Base-by-base conservation (phyloP, 768 basidiomycete genomes). In the Leccinum barrowsii region DNA sequence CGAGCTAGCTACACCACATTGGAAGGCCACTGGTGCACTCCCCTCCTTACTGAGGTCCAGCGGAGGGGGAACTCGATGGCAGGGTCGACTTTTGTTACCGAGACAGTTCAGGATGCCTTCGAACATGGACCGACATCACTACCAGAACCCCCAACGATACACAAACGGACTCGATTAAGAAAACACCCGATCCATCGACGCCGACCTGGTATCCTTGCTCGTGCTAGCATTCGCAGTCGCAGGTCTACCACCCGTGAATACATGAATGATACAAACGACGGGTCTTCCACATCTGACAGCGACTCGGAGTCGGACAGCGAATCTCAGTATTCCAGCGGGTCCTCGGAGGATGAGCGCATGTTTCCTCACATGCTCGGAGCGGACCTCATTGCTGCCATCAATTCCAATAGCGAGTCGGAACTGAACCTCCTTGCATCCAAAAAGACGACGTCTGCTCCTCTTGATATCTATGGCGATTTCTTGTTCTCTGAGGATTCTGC, bases 351-450 rank as follows among this genome's bases (percentile, higher is more conserved):
- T 34, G 65, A 60, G 56, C 52, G 21, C 30, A 60, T 69, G 50
- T 61, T 69, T 15, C 68, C 68, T 46, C 62, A 58, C 22, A 69
- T 69, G 15, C 68, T 69, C 2, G 68, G 69, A 19, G 50, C 67
- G 13, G 69, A 69, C 37, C 69, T 69, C 32, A 64, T 69, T 12
- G 68, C 69, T 5, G 68, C 68, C 4, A 62, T 69, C 32, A 65
- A 69, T 40, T 62, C 69, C 35, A 68, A 69, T 22, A 68, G 64
- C 59, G 68, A 69, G 42, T 61, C 65, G 1, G 69, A 28, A 12
- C 34, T 71, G 6, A 64, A 67, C 37, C 56, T 66, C 24, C 35
- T 26, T 22, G 35, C 21, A 24, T 7, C 46, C 32, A 35, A 40
- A 48, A 59, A 52, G 42, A 46, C 32, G 7, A 30, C 12, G 3